Conservation (phyloP, 305 asterid genomes). For the Stenogyne calaminthoides region DNA sequence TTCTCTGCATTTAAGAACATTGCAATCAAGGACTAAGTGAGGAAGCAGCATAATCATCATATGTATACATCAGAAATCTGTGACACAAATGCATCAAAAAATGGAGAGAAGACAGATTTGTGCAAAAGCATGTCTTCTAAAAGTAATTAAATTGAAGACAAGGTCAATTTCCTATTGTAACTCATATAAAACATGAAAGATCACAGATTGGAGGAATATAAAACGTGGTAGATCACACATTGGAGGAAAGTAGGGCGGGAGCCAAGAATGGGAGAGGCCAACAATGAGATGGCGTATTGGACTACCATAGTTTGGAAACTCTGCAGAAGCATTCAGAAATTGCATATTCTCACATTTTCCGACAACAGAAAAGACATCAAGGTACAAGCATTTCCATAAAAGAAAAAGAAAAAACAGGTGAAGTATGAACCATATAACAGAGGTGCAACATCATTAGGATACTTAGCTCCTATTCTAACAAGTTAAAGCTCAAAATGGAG, state of each 20-base stretch:
- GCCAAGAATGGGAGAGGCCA: constrained; percentile 12
- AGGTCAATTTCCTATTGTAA: neutral
- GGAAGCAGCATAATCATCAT: constrained; percentile 1
- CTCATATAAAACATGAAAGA: neutral
- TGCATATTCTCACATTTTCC: neutral
- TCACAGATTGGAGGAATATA: neutral
- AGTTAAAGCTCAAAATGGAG: neutral
- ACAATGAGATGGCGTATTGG: neutral
- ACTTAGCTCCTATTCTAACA: neutral
- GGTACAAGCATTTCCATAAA: constrained; percentile 5
- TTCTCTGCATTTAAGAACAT: constrained; percentile 52
- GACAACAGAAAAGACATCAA: neutral
- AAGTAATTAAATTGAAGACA: constrained; percentile 14
- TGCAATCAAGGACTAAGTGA: constrained; percentile 31
- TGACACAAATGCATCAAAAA: constrained; percentile 5
- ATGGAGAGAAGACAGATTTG: constrained; percentile 6
- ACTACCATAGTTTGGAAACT: neutral
- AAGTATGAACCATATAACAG: neutral
- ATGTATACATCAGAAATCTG: constrained; percentile 3
- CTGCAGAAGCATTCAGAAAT: constrained; percentile 1
- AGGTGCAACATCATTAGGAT: neutral
- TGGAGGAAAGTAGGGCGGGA: neutral
- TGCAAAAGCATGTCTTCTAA: neutral
- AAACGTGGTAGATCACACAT: neutral
- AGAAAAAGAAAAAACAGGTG: neutral